These are phyloP conservation scores for Epicoccum nigrum DNA, from an alignment of 2,329 filamentous ascomycete species.

Conservation along the genomic window DNA sequence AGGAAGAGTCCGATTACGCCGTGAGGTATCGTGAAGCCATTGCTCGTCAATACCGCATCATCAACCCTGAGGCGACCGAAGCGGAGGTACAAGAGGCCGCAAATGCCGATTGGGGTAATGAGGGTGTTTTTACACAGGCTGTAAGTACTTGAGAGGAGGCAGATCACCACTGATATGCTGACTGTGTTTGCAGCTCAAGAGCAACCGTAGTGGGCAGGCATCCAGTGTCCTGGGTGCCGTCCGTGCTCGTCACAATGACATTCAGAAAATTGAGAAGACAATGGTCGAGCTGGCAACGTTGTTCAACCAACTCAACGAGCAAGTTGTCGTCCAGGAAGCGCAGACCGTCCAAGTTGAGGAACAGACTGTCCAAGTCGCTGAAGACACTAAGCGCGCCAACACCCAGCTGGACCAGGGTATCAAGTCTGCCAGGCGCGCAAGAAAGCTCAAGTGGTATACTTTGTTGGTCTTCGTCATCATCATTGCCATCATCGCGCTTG, in stretches of 20 bases:
- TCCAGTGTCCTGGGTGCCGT: constrained; percentile 77
- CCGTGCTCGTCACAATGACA: constrained; percentile 81
- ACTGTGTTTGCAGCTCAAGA: constrained; percentile 65
- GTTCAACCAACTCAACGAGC: constrained; percentile 76
- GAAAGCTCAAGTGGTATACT: constrained; percentile 85
- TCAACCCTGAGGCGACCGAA: constrained; percentile 80
- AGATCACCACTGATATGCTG: background rate
- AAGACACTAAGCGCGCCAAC: constrained; percentile 73
- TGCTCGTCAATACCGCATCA: constrained; percentile 78
- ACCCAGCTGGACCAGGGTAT: constrained; percentile 72
- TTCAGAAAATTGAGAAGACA: constrained; percentile 79
- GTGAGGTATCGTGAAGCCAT: constrained; percentile 78
- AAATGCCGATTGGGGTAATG: constrained; percentile 74
- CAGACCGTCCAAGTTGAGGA: constrained; percentile 67
- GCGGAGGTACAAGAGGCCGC: constrained; percentile 72
- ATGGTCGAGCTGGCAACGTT: constrained; percentile 72
- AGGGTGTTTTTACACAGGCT: constrained; percentile 82
- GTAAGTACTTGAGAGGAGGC: constrained; percentile 58
- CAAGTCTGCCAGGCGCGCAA: constrained; percentile 67
- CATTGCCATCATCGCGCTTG: constrained; percentile 56
- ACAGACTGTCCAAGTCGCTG: constrained; percentile 68
- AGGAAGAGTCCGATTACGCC: constrained; percentile 74
- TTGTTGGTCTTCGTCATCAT: constrained; percentile 62
- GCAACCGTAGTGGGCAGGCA: constrained; percentile 76
- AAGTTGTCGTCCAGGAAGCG: constrained; percentile 74